Conservation (phyloP, 257 asterid species). For the Nicotiana otophora region DNA sequence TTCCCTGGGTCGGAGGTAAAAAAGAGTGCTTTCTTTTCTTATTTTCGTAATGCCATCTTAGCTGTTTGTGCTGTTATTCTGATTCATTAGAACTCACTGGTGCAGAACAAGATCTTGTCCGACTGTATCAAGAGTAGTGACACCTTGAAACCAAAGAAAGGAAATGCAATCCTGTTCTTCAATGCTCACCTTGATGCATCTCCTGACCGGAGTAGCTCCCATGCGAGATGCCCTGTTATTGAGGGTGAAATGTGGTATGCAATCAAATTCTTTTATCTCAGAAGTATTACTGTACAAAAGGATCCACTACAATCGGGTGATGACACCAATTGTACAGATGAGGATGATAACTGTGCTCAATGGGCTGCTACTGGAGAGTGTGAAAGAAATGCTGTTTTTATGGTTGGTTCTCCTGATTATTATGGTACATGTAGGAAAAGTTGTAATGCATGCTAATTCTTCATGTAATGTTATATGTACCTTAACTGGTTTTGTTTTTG, state of each 20-base stretch:
- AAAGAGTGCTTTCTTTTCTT: constrained; percentile 4
- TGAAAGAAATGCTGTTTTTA: constrained; percentile 59
- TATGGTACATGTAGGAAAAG: constrained; percentile 91
- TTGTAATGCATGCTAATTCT: constrained; percentile 55
- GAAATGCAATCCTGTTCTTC: constrained; percentile 74
- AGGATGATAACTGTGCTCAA: constrained; percentile 65
- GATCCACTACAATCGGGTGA: constrained; percentile 18
- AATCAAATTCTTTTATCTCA: constrained; percentile 48
- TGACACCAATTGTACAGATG: constrained; percentile 55
- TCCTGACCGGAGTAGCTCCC: constrained; percentile 55
- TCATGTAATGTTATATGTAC: neutral
- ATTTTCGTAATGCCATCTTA: neutral
- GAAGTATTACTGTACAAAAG: constrained; percentile 13
- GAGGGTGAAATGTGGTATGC: constrained; percentile 73
- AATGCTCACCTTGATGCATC: constrained; percentile 59
- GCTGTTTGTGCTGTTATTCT: neutral
- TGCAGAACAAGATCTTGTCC: constrained; percentile 49
- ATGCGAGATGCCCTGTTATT: constrained; percentile 61
- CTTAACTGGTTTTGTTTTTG: neutral
- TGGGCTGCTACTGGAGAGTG: constrained; percentile 97
- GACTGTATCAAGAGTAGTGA: constrained; percentile 42
- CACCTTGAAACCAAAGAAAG: constrained; percentile 44
- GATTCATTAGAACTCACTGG: constrained; percentile 11
- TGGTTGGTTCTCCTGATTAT: constrained; percentile 86
- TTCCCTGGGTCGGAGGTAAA: constrained; percentile 65